Percentiles rank a stretch among this genome's conserved stretches.
phyloP scores from a whole-genome alignment of 257 asterid species.

The Solanum neorickii region DNA sequence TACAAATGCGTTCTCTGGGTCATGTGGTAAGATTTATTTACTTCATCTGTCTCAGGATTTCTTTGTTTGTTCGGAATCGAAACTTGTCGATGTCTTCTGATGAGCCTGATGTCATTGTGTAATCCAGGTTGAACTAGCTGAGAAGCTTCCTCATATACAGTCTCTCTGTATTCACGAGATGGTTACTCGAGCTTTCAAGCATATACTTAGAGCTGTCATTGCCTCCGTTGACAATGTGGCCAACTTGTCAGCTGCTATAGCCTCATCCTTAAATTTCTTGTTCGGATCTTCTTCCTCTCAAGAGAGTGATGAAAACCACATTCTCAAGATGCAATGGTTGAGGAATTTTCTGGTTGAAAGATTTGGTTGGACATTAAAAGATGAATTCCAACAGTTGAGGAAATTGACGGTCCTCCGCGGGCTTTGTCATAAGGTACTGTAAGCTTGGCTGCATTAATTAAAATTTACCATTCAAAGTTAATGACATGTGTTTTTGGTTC shows the following conservation, averaged over 20 bases:
- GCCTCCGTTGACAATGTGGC: constrained; percentile 58
- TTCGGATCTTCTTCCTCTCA: constrained; percentile 50
- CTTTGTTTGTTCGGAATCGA: background rate
- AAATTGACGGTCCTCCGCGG: constrained; percentile 85
- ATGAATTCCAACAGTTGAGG: constrained; percentile 65
- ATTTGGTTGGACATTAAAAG: constrained; percentile 71
- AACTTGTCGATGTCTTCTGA: background rate
- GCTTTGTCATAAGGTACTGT: constrained; percentile 83
- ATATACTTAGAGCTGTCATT: constrained; percentile 81
- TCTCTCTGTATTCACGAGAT: constrained; percentile 98
- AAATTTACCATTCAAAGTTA: constrained; percentile 4
- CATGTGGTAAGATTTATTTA: constrained; percentile 58
- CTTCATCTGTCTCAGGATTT: background rate
- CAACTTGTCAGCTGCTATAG: constrained; percentile 58
- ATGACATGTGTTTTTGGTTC: constrained; percentile 5
- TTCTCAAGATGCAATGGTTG: constrained; percentile 67
- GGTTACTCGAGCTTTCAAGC: constrained; percentile 96
- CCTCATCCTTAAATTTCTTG: constrained; percentile 74
- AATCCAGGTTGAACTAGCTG: constrained; percentile 89
- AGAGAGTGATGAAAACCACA: constrained; percentile 20
- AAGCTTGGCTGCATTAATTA: constrained; percentile 2
- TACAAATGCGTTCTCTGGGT: constrained; percentile 87
- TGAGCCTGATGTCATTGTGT: constrained; percentile 13
- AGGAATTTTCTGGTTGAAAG: constrained; percentile 48
- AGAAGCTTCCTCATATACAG: constrained; percentile 95